These are phyloP conservation scores for Acer saccharum DNA, from an alignment of 345 rosid species.

Conservation along the genomic window DNA sequence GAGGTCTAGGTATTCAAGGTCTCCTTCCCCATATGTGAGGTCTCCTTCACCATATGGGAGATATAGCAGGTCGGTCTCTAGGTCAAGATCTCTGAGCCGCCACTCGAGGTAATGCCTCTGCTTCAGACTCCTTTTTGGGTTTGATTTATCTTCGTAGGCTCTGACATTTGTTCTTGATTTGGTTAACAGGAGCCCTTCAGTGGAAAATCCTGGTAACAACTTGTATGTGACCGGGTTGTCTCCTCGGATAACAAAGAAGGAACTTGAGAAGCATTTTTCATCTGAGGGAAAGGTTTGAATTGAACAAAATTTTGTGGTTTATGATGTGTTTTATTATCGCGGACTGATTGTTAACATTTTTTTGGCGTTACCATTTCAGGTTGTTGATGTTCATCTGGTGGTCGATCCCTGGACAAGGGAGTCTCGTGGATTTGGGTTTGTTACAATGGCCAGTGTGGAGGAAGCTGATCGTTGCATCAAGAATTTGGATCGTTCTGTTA, in stretches of 20 bases:
- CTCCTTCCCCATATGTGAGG: slow-evolving; percentile 55
- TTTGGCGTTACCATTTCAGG: slow-evolving; percentile 34
- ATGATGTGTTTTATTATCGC: not conserved
- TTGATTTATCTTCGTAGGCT: not conserved
- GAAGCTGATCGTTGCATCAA: slow-evolving; percentile 86
- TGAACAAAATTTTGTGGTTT: not conserved
- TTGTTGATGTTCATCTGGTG: slow-evolving; percentile 84
- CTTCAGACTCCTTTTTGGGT: not conserved
- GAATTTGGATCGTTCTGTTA: slow-evolving; percentile 68
- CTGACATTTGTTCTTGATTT: slow-evolving; percentile 3
- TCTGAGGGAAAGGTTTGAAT: slow-evolving; percentile 67
- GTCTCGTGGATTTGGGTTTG: slow-evolving; percentile 93
- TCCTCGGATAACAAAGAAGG: slow-evolving; percentile 68
- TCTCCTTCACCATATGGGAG: slow-evolving; percentile 60
- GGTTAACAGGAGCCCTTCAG: slow-evolving; percentile 55
- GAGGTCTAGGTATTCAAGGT: slow-evolving; percentile 66
- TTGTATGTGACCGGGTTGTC: slow-evolving; percentile 95
- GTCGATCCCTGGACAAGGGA: slow-evolving; percentile 96
- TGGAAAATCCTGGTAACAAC: slow-evolving; percentile 91
- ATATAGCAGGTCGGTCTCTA: slow-evolving; percentile 51
- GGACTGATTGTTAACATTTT: too few species aligned
- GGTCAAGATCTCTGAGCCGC: slow-evolving; percentile 63
- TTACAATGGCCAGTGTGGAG: slow-evolving; percentile 61
- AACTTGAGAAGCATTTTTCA: slow-evolving; percentile 75
- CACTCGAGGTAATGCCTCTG: slow-evolving; percentile 54